phyloP scores from a whole-genome alignment of 129 eudicot genomes.

The Ambrosia artemisiifolia region DNA sequence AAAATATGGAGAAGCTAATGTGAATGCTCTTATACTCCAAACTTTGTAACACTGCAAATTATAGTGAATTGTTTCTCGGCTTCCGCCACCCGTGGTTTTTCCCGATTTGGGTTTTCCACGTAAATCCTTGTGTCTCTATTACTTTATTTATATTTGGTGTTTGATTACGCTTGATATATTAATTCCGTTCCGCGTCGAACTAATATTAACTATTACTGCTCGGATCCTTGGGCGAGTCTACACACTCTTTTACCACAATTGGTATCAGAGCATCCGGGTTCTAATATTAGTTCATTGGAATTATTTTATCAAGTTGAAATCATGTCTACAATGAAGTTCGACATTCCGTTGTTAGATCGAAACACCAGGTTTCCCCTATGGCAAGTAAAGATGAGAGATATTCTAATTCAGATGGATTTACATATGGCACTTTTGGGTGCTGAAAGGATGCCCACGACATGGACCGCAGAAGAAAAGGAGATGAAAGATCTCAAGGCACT shows the following conservation, averaged over 20 bases:
- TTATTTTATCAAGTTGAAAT: background rate
- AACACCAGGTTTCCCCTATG: background rate
- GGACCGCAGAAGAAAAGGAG: background rate
- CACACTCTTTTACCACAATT: background rate
- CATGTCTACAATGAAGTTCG: background rate
- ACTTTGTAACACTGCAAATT: no score
- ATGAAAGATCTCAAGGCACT: background rate
- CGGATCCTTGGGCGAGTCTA: background rate
- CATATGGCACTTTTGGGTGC: background rate
- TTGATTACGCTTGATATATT: no score
- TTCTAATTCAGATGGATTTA: background rate
- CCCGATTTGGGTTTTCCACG: no score
- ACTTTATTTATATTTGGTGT: no score
- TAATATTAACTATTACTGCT: no score
- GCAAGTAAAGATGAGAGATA: background rate
- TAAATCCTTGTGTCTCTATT: no score
- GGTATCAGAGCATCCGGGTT: background rate
- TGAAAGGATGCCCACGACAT: background rate
- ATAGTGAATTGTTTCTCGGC: no score
- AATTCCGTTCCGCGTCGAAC: no score
- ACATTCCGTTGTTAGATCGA: background rate
- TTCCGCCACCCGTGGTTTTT: no score
- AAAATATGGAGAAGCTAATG: no score
- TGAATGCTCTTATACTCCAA: no score
- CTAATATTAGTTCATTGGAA: background rate